These are phyloP conservation scores for Pinus taeda DNA, from an alignment of 75 land plant species.

Conservation along the genomic window DNA sequence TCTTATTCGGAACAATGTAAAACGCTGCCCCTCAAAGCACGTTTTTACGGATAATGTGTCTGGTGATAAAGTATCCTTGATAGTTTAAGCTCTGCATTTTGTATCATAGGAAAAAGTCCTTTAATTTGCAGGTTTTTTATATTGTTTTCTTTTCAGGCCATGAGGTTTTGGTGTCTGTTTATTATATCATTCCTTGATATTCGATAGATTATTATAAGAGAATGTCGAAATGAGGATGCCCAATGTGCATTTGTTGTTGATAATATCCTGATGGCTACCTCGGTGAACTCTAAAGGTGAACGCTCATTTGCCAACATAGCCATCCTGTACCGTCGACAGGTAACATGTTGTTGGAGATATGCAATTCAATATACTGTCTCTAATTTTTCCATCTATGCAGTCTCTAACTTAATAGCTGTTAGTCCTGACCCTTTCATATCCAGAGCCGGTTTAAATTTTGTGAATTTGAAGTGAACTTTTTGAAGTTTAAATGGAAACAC, in stretches of 20 bases:
- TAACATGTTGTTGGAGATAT: slow-evolving; percentile 9
- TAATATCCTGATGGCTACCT: slow-evolving; percentile 63
- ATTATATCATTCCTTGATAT: background rate
- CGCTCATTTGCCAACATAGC: slow-evolving; percentile 65
- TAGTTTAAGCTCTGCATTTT: background rate
- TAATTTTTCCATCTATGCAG: slow-evolving; percentile 1
- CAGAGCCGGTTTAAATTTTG: background rate
- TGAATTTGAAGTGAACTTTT: background rate
- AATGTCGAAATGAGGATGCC: slow-evolving; percentile 91
- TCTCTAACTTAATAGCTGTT: background rate
- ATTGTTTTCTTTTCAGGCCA: background rate
- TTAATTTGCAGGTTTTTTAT: background rate
- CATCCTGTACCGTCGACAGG: slow-evolving; percentile 93
- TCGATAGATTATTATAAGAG: slow-evolving; percentile 72
- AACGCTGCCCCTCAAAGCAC: slow-evolving; percentile 58
- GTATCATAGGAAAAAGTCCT: background rate
- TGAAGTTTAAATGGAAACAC: background rate
- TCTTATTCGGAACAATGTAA: slow-evolving; percentile 68
- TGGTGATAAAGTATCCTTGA: slow-evolving; percentile 69
- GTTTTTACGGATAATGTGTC: slow-evolving; percentile 69
- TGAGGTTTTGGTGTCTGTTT: background rate
- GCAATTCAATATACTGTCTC: background rate
- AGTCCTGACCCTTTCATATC: background rate
- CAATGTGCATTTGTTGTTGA: slow-evolving; percentile 94
- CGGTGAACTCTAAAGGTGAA: slow-evolving; percentile 33